Base-by-base conservation (phyloP, 2,329 filamentous ascomycete species). In the Metarhizium rileyi region DNA sequence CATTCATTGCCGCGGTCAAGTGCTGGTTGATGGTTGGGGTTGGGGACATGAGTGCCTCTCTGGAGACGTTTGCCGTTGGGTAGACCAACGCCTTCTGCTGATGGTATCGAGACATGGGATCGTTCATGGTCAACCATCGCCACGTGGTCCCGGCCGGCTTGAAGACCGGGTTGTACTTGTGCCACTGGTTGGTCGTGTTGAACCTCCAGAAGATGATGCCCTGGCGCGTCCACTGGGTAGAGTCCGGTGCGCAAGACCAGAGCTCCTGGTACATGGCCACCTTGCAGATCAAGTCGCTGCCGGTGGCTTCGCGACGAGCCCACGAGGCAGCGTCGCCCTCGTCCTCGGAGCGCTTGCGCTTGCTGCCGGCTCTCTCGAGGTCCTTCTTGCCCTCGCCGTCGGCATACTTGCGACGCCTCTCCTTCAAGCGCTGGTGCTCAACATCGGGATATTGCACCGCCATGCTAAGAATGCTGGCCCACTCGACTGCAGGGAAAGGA, bases 251-350 rank as follows among this genome's bases (percentile, higher is more conserved):
- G 54, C 67, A 67, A 3, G 78, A 83, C 73, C 76, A 82, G 33
- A 84, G 71, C 67, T 84, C 81, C 61, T 84, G 81, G 61, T 81
- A 80, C 80, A 84, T 84, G 61, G 78, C 78, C 43, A 83, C 78
- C 61, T 76, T 75, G 55, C 74, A 70, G 47, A 83, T 72, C 50
- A 82, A 70, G 41, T 81, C 77, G 58, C 76, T 76, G 55, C 75
- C 74, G 1, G 74, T 74, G 22, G 60, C 60, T 50, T 70, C 66
- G 5, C 67, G 65, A 2, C 66, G 63, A 5, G 65, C 59, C 67
- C 67, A 70, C 1, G 66, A 64, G 6, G 66, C 64, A 4, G 67
- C 67, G 51, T 70, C 67, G 12, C 67, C 67, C 38, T 70, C 67
- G 49, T 69, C 66, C 52, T 70, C 67, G 9, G 64, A 66, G 16